Conservation (phyloP, 73 alveolate species). For the Diophrys sp. region DNA sequence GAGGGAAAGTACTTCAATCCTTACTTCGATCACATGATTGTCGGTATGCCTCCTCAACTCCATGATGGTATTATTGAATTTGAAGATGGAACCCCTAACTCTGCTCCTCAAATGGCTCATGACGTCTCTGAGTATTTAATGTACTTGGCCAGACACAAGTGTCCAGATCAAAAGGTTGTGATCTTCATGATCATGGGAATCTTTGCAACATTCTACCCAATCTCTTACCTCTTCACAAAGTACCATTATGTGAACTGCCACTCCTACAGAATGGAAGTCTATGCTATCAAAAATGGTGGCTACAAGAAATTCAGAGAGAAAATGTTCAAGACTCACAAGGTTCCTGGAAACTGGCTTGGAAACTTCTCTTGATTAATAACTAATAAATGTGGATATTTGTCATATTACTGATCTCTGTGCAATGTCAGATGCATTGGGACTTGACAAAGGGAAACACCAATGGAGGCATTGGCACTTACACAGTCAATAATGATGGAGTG, state of each 20-base stretch:
- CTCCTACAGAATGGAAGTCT: conserved; percentile 68
- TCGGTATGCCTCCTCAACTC: conserved; percentile 91
- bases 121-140: conserved; percentile 88
- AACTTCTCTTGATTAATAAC: conserved; percentile 30
- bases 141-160: conserved; percentile 68
- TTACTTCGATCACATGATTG: conserved; percentile 94
- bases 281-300: conserved; percentile 70
- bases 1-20: conserved; percentile 92
- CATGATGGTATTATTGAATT: conserved; percentile 92
- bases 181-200: conserved; percentile 39
- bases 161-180: conserved; percentile 61
- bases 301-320: conserved; percentile 72
- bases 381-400: not conserved
- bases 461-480: not conserved
- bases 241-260: conserved; percentile 67
- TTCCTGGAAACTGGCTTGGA: conserved; percentile 70
- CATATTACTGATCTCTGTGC: not conserved
- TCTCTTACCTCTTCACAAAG: conserved; percentile 63
- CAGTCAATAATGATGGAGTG: not conserved
- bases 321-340: conserved; percentile 69
- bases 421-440: not conserved
- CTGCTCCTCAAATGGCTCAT: conserved; percentile 96
- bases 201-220: conserved; percentile 54
- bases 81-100: conserved; percentile 93
- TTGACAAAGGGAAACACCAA: not conserved